A percentile compares a stretch with the other conserved stretches of the same genome.
These are phyloP conservation scores for Vanderwaltozyma yarrowii DNA, from an alignment of 805 yeast species.

Conservation along the genomic window DNA sequence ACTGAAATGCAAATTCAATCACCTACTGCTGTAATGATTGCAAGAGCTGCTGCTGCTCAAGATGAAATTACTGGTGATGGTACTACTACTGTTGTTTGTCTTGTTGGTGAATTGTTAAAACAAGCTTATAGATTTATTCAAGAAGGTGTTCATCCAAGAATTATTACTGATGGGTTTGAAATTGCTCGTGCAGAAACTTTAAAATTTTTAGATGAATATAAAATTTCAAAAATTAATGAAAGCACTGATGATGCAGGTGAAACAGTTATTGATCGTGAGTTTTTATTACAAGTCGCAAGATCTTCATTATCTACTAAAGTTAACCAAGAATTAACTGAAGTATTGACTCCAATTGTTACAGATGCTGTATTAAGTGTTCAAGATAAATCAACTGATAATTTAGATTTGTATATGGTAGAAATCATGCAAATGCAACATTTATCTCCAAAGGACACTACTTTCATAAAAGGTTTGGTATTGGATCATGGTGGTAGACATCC, in stretches of 20 bases:
- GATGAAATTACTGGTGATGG: slow-evolving; percentile 99
- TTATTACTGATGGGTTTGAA: slow-evolving; percentile 92
- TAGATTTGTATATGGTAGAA: slow-evolving; percentile 95
- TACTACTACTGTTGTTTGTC: slow-evolving; percentile 87
- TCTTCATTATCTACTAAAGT: slow-evolving; percentile 86
- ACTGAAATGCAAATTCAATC: slow-evolving; percentile 95
- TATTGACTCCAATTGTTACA: slow-evolving; percentile 87
- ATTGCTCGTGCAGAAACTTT: slow-evolving; percentile 70
- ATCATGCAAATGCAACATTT: slow-evolving; percentile 97
- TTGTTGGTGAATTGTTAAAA: slow-evolving; percentile 88
- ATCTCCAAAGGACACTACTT: slow-evolving; percentile 69
- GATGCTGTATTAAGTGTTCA: slow-evolving; percentile 86
- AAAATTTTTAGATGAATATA: slow-evolving; percentile 57
- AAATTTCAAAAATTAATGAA: slow-evolving; percentile 35
- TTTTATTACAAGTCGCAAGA: slow-evolving; percentile 83
- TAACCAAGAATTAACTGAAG: slow-evolving; percentile 60
- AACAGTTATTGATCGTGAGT: slow-evolving; percentile 59
- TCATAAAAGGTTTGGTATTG: slow-evolving; percentile 80
- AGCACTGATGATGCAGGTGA: no score
- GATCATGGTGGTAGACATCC: slow-evolving; percentile 99
- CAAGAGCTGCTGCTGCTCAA: slow-evolving; percentile 97
- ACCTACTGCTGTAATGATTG: slow-evolving; percentile 84
- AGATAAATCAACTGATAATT: slow-evolving; percentile 34
- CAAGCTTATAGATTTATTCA: slow-evolving; percentile 87
- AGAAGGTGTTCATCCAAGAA: slow-evolving; percentile 95